Evolutionary conservation across 2,329 filamentous ascomycete genomes (phyloP).

Genomic region (Fusarium xylarioides): DNA sequence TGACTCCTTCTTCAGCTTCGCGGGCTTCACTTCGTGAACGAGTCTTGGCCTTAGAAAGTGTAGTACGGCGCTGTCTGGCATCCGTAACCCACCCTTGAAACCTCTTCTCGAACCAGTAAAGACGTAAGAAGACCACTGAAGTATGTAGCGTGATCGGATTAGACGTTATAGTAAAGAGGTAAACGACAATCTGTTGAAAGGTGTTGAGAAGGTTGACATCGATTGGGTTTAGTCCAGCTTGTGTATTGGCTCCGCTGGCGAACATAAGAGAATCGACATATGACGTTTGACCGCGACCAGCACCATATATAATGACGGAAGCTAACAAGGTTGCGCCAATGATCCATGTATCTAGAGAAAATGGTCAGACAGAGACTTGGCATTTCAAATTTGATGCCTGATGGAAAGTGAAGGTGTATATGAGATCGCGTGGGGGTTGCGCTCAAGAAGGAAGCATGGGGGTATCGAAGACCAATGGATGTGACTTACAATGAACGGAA

Average conservation of each 20-base stretch:
- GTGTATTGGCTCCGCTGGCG: conserved; percentile 84
- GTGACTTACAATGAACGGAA: conserved; percentile 74
- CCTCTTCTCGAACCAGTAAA: conserved; percentile 98
- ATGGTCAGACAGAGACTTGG: conserved; percentile 32
- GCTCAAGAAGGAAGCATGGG: background rate
- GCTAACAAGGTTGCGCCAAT: conserved; percentile 75
- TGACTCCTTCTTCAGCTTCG: conserved; percentile 69
- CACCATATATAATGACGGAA: conserved; percentile 79
- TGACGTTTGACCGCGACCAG: conserved; percentile 63
- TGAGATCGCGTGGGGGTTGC: conserved; percentile 31
- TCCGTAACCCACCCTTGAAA: conserved; percentile 87
- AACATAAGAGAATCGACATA: conserved; percentile 95
- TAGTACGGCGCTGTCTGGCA: conserved; percentile 71
- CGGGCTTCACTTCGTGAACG: conserved; percentile 55
- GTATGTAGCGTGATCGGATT: conserved; percentile 88
- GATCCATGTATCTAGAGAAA: conserved; percentile 76
- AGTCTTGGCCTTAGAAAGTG: conserved; percentile 69
- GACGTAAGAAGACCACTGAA: conserved; percentile 86
- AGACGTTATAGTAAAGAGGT: conserved; percentile 74
- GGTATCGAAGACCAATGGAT: background rate
- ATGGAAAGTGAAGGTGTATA: conserved; percentile 22
- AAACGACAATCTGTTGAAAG: conserved; percentile 79
- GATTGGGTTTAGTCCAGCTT: conserved; percentile 89
- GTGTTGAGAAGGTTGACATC: conserved; percentile 73
- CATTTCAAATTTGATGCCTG: background rate